Evolutionary conservation across 192 early-diverging fungal genomes (phyloP), one percentile per base, ranked within the genome.

Genomic region (Coemansia sp.): DNA sequence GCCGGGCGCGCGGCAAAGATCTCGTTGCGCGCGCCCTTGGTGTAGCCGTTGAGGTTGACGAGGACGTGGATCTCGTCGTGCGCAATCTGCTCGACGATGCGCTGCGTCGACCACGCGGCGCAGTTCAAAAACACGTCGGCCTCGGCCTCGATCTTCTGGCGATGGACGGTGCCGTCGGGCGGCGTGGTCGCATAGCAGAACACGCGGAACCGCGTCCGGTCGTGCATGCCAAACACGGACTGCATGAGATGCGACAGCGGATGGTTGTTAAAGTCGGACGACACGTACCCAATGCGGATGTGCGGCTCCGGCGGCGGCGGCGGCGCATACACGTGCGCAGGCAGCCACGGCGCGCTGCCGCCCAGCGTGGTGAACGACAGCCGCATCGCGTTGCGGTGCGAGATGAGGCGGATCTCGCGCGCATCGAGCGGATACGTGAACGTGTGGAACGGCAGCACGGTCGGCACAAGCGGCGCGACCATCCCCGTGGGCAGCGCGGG

Each of bases 1-100:
- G 88, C 85, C 7, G 92, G 91, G 16, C 95, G 83, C 10, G 93
- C 92, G 0, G 94, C 94, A 84, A 95, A 95, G 6, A 97, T 84
- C 70, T 96, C 92, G 78, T 95, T 95, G 16, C 89, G 82, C 22
- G 91, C 95, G 21, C 94, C 94, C 62, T 95, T 95, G n/a, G 95
- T 97, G 71, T 97, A 96, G 25, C 95, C 95, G 67, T 97, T 97
- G 47, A 97, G 78, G 55, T 97, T 95, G 61, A 92, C 86, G 21
- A 97, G 80, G 7, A 97, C 83, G 62, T 97, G 95, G 58, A 95
- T 92, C 30, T 85, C 80, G 60, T 97, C 94, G 12, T 65, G 49
- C 6, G 80, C 73, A 33, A 97, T 84, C 8, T 80, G 83, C 58
- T 91, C 87, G 10, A 93, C 88, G 58, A 95, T 86, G 14, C 87